Evolutionary conservation across 257 asterid species (phyloP).

Genomic region (Salvia miltiorrhiza): DNA sequence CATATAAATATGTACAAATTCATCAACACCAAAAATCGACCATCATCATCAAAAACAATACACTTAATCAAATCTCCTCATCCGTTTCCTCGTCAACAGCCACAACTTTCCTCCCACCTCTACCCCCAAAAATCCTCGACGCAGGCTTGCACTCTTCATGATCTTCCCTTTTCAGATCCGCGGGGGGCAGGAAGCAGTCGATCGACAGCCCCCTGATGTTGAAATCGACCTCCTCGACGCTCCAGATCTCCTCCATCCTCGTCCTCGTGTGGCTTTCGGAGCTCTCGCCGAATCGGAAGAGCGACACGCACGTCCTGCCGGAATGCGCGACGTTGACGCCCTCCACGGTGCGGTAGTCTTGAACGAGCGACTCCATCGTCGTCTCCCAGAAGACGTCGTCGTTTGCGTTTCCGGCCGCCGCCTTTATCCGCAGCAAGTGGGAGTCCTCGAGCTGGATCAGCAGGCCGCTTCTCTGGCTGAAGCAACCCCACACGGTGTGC

Average conservation of each 20-base stretch:
- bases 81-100: constrained; percentile 56
- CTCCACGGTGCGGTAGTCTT: constrained; percentile 69
- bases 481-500: constrained; percentile 80
- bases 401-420: constrained; percentile 45
- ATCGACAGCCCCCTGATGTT: constrained; percentile 62
- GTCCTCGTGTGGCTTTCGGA: constrained; percentile 57
- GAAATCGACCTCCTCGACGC: constrained; percentile 79
- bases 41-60: too few relatives aligned
- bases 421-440: constrained; percentile 48
- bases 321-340: constrained; percentile 79
- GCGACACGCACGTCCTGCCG: constrained; percentile 60
- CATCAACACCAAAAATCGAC: not conserved
- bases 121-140: constrained; percentile 34
- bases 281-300: constrained; percentile 62
- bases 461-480: constrained; percentile 86
- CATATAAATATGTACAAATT: constrained; percentile 35
- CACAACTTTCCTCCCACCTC: constrained; percentile 41
- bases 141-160: constrained; percentile 31
- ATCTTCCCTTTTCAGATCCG: constrained; percentile 69
- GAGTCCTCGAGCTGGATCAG: constrained; percentile 71
- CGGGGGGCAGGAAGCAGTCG: constrained; percentile 77
- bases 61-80: constrained; percentile 32
- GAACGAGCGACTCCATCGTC: constrained; percentile 63
- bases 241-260: constrained; percentile 85
- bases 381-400: constrained; percentile 84